Evolutionary conservation across 805 yeast genomes (phyloP), one percentile per base, ranked within the genome.

Genomic region (Metschnikowia arizonensis): DNA sequence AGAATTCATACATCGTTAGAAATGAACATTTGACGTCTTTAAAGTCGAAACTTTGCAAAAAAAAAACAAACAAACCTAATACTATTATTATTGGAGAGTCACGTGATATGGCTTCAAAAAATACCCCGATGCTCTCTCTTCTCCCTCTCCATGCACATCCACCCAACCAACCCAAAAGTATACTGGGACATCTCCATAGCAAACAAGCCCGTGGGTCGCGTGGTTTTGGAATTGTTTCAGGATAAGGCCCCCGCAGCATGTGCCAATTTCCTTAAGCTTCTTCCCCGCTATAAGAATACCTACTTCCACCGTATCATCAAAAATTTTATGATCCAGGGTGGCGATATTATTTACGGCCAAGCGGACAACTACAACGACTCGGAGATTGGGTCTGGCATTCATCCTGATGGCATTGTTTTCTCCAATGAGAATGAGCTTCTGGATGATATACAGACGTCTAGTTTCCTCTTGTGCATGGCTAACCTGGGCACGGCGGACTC

Each of bases 301-400:
- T 66, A 62, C 32, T 82, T 86, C 60, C 85, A 82, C 54, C 68
- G 87, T 45, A 78, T 83, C 2, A 68, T 85, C 42, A 81, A 77
- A 56, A 85, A 82, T 58, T 85, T 85, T 57, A 78, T 83, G 71
- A 64, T 85, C 14, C 90, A 84, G 60, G 81, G 79, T 3, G 90
- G 90, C 32, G 87, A 82, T 57, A 57, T 76, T 2, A 59, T 63
- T 1, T 61, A 69, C 57, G 79, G 79, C 7, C 61, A 68, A 2
- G 54, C 48, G 4, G 42, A 36, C 8, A 23, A 28, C 7, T 66
- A 68, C 46, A 64, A 65, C 1, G 44, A 56, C 11, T 56, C 50
- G 2, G 49, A 54, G 6, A 35, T 64, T 1, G 78, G 78, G 3
- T 59, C 54, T 17, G 73, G 81, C 63, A 44, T 24, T 10, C 49